These are phyloP conservation scores for Aspergillus heteromorphus DNA, from an alignment of 495 filamentous ascomycete species.

Conservation along the genomic window DNA sequence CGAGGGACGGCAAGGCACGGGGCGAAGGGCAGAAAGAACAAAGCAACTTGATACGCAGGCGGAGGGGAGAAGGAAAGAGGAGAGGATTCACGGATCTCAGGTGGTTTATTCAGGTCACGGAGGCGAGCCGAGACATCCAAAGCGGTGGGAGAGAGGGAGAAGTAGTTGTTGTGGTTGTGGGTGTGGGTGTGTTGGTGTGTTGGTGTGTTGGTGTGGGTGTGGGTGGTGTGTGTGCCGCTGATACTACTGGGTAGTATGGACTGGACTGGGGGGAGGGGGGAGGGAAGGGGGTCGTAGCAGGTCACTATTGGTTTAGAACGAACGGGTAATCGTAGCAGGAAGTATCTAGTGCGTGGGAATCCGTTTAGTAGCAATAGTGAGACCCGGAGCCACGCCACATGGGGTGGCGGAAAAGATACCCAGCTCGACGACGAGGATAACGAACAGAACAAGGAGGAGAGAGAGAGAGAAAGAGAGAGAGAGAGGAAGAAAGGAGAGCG, in stretches of 20 bases:
- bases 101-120: background rate
- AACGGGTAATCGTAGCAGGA: conserved; percentile 7
- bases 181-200: background rate
- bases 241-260: background rate
- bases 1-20: conserved; percentile 4
- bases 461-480: conserved; percentile 6
- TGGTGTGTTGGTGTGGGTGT: background rate
- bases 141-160: conserved; percentile 1
- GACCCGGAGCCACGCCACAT: conserved; percentile 12
- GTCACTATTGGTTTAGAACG: conserved; percentile 15
- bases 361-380: conserved; percentile 10
- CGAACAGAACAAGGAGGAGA: conserved; percentile 1
- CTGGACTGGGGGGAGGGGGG: background rate
- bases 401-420: conserved; percentile 14
- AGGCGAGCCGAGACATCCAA: conserved; percentile 12
- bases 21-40: background rate
- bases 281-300: background rate
- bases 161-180: conserved; percentile 2
- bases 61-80: background rate
- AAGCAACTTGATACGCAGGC: background rate
- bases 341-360: background rate
- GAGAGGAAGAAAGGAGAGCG: conserved; percentile 7
- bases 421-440: background rate
- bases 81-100: background rate
- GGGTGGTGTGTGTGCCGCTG: too few relatives aligned